Percentiles rank a stretch among this genome's conserved stretches.
These are phyloP conservation scores for Beauveria sp. DNA, from an alignment of 2,329 filamentous ascomycete species.

Conservation along the genomic window DNA sequence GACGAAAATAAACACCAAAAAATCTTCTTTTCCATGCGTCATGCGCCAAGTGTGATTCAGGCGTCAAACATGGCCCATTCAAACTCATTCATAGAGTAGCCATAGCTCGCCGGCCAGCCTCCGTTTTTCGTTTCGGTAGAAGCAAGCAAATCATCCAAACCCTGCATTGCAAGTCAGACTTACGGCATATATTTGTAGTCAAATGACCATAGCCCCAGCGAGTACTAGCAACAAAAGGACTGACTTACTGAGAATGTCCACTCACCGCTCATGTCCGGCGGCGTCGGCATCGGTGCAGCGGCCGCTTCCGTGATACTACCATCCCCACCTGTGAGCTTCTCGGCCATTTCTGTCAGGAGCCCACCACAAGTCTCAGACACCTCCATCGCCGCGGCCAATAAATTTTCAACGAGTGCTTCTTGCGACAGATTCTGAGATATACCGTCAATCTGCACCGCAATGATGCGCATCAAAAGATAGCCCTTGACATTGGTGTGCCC, in stretches of 20 bases:
- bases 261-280: neutral
- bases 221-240: neutral
- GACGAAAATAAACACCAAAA: neutral
- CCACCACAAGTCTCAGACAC: neutral
- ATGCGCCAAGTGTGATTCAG: neutral
- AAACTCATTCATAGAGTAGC: conserved; percentile 7
- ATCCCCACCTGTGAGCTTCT: neutral
- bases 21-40: neutral
- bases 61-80: conserved; percentile 7
- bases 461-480: conserved; percentile 33
- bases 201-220: neutral
- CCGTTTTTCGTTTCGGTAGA: neutral
- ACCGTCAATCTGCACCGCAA: conserved; percentile 34
- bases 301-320: neutral
- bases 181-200: neutral
- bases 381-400: conserved; percentile 16
- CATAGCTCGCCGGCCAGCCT: conserved; percentile 6
- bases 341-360: conserved; percentile 5
- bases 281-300: neutral
- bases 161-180: neutral
- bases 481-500: conserved; percentile 51
- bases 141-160: conserved; percentile 1
- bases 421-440: conserved; percentile 28
- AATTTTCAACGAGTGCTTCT: conserved; percentile 21
- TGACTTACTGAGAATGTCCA: conserved; percentile 1